Percentiles rank a stretch among this genome's conserved stretches.
Evolutionary conservation across 176 grass and related monocot species (phyloP).

Genomic region (Luzula sylvatica): DNA sequence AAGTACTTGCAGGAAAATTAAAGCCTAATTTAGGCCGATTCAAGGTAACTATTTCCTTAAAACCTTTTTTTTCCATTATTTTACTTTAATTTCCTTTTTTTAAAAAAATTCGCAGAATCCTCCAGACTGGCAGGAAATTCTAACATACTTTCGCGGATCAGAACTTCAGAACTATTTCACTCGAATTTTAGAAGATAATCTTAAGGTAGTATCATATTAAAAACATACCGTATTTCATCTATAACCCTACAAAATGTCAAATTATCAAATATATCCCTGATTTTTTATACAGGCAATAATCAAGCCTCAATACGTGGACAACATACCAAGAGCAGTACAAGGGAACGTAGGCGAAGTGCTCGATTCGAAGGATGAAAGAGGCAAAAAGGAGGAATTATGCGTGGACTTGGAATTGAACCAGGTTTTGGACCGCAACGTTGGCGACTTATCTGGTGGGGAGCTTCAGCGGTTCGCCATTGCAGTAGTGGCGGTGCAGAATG

Average conservation of each 20-base stretch:
- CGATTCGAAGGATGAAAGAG: slow-evolving; percentile 38
- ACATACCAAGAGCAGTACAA: slow-evolving; percentile 61
- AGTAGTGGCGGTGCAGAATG: slow-evolving; percentile 42
- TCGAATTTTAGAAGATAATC: slow-evolving; percentile 52
- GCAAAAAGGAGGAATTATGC: slow-evolving; percentile 38
- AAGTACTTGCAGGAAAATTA: slow-evolving; percentile 57
- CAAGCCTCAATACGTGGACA: slow-evolving; percentile 57
- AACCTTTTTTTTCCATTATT: background rate
- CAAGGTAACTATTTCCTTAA: slow-evolving; percentile 35
- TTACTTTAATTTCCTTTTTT: slow-evolving; percentile 2
- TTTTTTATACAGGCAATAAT: slow-evolving; percentile 42
- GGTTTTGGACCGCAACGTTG: slow-evolving; percentile 48
- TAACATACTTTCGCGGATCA: slow-evolving; percentile 65
- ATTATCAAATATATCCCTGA: background rate
- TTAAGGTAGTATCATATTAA: no score
- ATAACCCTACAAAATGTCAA: background rate
- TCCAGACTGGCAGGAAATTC: slow-evolving; percentile 68
- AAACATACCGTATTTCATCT: background rate
- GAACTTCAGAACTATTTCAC: slow-evolving; percentile 83
- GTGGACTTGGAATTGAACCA: slow-evolving; percentile 53
- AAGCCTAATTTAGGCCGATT: slow-evolving; percentile 82
- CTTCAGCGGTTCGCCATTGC: slow-evolving; percentile 79
- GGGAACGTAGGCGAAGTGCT: slow-evolving; percentile 64
- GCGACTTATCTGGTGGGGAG: slow-evolving; percentile 71
- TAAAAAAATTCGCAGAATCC: slow-evolving; percentile 43